Conservation (phyloP, 352 stramenopile genomes). For the Phytophthora colocasiae region DNA sequence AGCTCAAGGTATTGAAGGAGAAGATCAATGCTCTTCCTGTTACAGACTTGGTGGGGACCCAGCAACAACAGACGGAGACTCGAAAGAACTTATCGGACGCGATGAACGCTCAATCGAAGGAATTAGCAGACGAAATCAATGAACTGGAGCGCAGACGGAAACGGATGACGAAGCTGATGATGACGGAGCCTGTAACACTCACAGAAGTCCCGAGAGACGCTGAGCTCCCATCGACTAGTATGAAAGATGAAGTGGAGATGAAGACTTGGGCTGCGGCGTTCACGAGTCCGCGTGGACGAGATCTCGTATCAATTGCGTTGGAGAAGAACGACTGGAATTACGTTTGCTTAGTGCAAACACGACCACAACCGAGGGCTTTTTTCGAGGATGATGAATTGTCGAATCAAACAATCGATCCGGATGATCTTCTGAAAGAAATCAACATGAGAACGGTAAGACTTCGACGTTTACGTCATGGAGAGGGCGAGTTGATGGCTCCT, state of each 20-base stretch:
- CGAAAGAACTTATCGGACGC: constrained; percentile 63
- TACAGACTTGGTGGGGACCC: constrained; percentile 50
- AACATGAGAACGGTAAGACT: constrained; percentile 74
- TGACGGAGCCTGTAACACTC: constrained; percentile 68
- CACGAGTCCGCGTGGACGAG: constrained; percentile 49
- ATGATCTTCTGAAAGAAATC: constrained; percentile 60
- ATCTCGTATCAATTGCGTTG: constrained; percentile 59
- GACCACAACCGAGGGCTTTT: constrained; percentile 58
- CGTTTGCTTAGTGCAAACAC: constrained; percentile 63
- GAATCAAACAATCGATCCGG: constrained; percentile 51
- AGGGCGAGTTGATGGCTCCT: constrained; percentile 50
- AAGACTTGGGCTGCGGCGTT: constrained; percentile 65
- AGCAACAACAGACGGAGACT: constrained; percentile 57
- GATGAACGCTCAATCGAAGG: constrained; percentile 41
- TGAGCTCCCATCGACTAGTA: constrained; percentile 22
- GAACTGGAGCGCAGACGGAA: constrained; percentile 38
- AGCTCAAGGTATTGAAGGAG: constrained; percentile 58
- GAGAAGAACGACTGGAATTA: constrained; percentile 73
- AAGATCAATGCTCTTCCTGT: constrained; percentile 60
- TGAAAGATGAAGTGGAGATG: constrained; percentile 58
- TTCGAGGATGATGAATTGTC: constrained; percentile 65
- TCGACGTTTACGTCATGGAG: constrained; percentile 59
- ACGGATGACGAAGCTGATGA: constrained; percentile 55
- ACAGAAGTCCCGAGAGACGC: constrained; percentile 42
- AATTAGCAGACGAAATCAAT: constrained; percentile 55